Base-by-base conservation (phyloP, 164 flowering plant species). In the Annona squamosa region DNA sequence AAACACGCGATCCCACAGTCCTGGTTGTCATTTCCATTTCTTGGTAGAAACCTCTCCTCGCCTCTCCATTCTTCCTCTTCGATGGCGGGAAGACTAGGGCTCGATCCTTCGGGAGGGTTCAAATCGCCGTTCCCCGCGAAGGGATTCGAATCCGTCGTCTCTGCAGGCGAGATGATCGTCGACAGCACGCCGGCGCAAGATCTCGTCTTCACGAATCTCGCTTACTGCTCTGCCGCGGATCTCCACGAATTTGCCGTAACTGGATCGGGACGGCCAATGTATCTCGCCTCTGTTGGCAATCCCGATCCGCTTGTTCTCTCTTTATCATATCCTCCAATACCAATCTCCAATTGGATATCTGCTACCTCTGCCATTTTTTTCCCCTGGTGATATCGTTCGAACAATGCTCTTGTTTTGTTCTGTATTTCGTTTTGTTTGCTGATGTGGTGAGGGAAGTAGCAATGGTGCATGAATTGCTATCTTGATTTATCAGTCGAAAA, bases 171-270 rank as follows among this genome's bases (percentile, higher is more conserved):
- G 64, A 79, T 86, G 89, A 82, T 72, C 69, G 87, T 88, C 43
- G 79, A 87, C 13, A 91, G 79, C 83, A 90, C 98, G 0, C 99
- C 99, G 10, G 79, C 82, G 7, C 62, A 79, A 46, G 97, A 91
- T 73, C 97, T 96, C 64, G 97, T 84, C 19, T 59, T 77, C 71
- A 83, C 87, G 44, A 87, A 87, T 71, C 52, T 80, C 43, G 88
- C 86, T 26, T 93, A 85, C 81, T 87, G 90, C 77, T 88, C 92
- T 2, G 76, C 83, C 10, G 66, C 84, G 43, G 95, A 93, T 86
- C 84, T 86, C 43, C 84, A 79, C 3, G 75, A 76, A 47, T 91
- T 88, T 78, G 37, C 81, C 42, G 82, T 85, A 63, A 87, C 90
- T 13, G 89, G 88, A 79, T 75, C 93, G 42, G 13, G 13, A 2